Evolutionary conservation across 2,329 filamentous ascomycete genomes (phyloP).

Genomic region (Botrytis byssoidea): DNA sequence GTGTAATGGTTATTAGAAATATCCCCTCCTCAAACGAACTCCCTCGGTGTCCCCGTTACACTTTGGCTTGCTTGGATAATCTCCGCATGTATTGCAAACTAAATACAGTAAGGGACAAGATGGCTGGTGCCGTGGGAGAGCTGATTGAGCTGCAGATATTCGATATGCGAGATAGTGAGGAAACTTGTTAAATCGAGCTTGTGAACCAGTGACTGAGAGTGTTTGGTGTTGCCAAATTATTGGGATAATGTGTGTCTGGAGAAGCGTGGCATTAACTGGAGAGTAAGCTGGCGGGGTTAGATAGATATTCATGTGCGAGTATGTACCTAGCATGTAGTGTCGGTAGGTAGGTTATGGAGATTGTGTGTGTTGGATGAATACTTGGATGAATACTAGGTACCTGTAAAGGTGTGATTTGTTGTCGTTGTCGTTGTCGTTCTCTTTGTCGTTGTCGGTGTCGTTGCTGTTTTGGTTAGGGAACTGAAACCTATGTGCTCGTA

Average conservation of each 20-base stretch:
- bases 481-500: background rate
- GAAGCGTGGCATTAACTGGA: constrained; percentile 2
- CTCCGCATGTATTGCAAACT: background rate
- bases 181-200: background rate
- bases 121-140: background rate
- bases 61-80: constrained; percentile 1
- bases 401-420: background rate
- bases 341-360: background rate
- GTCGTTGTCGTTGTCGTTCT: background rate
- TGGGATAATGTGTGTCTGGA: constrained; percentile 7
- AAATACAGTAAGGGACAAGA: background rate
- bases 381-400: background rate
- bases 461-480: background rate
- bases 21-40: background rate
- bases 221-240: background rate
- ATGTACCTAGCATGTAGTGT: background rate
- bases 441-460: background rate
- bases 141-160: background rate
- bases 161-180: background rate
- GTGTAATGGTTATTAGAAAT: background rate
- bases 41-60: constrained; percentile 5
- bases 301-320: background rate
- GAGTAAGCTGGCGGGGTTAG: constrained; percentile 11
- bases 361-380: background rate
- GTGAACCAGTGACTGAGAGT: background rate